These are phyloP conservation scores for Diatrype stigma DNA, from an alignment of 2,329 filamentous ascomycete genomes.

Conservation along the genomic window DNA sequence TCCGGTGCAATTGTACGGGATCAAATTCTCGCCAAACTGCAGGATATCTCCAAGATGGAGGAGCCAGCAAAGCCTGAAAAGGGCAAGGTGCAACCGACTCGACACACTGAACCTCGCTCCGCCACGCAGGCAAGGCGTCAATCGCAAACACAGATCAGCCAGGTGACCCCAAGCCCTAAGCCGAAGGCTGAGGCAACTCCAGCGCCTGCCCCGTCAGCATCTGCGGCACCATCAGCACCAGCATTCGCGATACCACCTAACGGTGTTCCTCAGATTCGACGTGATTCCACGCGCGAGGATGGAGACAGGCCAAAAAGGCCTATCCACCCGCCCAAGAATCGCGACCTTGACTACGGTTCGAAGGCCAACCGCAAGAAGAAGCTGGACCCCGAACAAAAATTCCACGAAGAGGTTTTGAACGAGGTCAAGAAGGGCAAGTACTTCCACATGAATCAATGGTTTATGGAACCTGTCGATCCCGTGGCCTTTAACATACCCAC, in stretches of 20 bases:
- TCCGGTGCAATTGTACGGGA: slow-evolving; percentile 53
- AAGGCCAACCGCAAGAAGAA: slow-evolving; percentile 84
- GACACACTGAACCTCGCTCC: slow-evolving; percentile 41
- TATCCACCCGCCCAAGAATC: slow-evolving; percentile 85
- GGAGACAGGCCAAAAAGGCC: slow-evolving; percentile 84
- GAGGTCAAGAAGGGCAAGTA: slow-evolving; percentile 77
- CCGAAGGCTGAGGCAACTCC: slow-evolving; percentile 25
- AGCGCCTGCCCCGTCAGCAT: slow-evolving; percentile 25
- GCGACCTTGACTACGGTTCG: slow-evolving; percentile 82
- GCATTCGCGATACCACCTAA: slow-evolving; percentile 75
- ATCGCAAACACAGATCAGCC: slow-evolving; percentile 24
- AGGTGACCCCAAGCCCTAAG: slow-evolving; percentile 32
- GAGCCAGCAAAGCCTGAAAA: slow-evolving; percentile 62
- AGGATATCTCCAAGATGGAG: slow-evolving; percentile 36
- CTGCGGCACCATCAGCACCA: slow-evolving; percentile 41
- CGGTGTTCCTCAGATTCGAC: slow-evolving; percentile 76
- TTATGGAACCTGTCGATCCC: slow-evolving; percentile 82
- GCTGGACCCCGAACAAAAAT: slow-evolving; percentile 81
- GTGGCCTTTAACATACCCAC: slow-evolving; percentile 90
- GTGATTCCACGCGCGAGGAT: slow-evolving; percentile 75
- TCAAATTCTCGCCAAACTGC: slow-evolving; percentile 43
- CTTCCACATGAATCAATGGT: slow-evolving; percentile 63
- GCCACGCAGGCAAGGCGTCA: slow-evolving; percentile 31
- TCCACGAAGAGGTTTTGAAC: slow-evolving; percentile 76
- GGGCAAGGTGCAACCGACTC: slow-evolving; percentile 41